Base-by-base conservation (phyloP, 441 rosid species). In the Populus hybrid region DNA sequence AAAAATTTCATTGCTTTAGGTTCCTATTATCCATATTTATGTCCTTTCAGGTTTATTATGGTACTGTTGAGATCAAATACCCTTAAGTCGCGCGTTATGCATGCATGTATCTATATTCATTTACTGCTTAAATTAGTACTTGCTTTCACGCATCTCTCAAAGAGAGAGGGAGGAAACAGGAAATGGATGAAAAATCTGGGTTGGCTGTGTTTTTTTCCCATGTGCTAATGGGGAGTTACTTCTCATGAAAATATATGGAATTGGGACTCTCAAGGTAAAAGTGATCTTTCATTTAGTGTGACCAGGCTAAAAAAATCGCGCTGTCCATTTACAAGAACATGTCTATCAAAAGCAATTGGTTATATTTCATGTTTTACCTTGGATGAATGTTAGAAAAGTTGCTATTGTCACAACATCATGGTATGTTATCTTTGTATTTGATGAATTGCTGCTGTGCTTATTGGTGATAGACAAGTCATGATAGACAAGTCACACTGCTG, bases 41-140 rank as follows among this genome's bases (percentile, higher is more conserved):
- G 23, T 68, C 21, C 64, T 7, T 67, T 64, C 72, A 75, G 65
- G 65, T 42, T 50, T 31, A 42, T 67, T 67, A 28, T 35, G 72
- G 23, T 75, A 40, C 33, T 66, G 9, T 9, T 38, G 21, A 76
- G 14, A 42, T 64, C 31, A 40, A 36, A 28, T 61, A n/a, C 38
- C 38, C 24, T 38, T 31, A 31, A 4, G 24, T 64, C 12, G 45
- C 65, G 21, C 56, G 21, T 18, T 53, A 53, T 53, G 21, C 21
- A 38, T 45, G 65, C 31, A 75, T 75, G 65, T 42, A 42, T 64
- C 6, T 33, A 12, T 12, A 20, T n/a, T 28, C 64, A 24, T 36
- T 70, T 70, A 63, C 71, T 38, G 42, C 64, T 26, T 9, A 40
- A 20, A 3, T 7, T 7, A 35, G 72, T 26, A 2, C 23, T 69